These are phyloP conservation scores for Aspergillaceae sp. DNA, from an alignment of 2,329 filamentous ascomycete species.

Conservation along the genomic window DNA sequence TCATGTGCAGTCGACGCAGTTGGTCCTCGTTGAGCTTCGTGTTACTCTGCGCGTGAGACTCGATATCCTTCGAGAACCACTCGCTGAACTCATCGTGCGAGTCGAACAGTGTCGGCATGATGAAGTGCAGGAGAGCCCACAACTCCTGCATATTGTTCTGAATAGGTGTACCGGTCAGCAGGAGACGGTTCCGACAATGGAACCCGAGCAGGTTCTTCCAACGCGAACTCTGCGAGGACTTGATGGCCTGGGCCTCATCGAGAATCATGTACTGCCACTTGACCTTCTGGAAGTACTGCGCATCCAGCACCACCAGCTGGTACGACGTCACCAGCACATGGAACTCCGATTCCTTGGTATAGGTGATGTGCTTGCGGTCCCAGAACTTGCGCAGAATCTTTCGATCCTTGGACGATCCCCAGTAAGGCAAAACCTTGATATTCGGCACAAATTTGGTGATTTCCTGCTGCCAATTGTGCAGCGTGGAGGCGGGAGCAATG, in stretches of 20 bases:
- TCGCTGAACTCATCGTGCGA: slow-evolving; percentile 46
- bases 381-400: slow-evolving; percentile 98
- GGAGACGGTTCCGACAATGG: slow-evolving; percentile 85
- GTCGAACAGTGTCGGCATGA: slow-evolving; percentile 97
- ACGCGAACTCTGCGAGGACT: slow-evolving; percentile 88
- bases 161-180: slow-evolving; percentile 93
- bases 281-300: slow-evolving; percentile 98
- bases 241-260: slow-evolving; percentile 97
- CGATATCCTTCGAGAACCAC: slow-evolving; percentile 58
- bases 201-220: slow-evolving; percentile 95
- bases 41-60: slow-evolving; percentile 96
- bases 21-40: slow-evolving; percentile 99
- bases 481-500: slow-evolving; percentile 86
- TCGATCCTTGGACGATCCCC: slow-evolving; percentile 87
- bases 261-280: slow-evolving; percentile 99
- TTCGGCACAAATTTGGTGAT: slow-evolving; percentile 90
- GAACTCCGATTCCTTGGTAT: slow-evolving; percentile 86
- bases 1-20: slow-evolving; percentile 94
- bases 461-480: slow-evolving; percentile 99
- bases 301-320: slow-evolving; percentile 90
- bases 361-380: slow-evolving; percentile 96
- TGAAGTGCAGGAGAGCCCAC: slow-evolving; percentile 96
- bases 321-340: slow-evolving; percentile 96
- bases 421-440: slow-evolving; percentile 93
- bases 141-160: slow-evolving; percentile 99